A percentile compares a stretch with the other conserved stretches of the same genome.
Conservation (phyloP, 73 alveolate species). For the Paramecium biaurelia region DNA sequence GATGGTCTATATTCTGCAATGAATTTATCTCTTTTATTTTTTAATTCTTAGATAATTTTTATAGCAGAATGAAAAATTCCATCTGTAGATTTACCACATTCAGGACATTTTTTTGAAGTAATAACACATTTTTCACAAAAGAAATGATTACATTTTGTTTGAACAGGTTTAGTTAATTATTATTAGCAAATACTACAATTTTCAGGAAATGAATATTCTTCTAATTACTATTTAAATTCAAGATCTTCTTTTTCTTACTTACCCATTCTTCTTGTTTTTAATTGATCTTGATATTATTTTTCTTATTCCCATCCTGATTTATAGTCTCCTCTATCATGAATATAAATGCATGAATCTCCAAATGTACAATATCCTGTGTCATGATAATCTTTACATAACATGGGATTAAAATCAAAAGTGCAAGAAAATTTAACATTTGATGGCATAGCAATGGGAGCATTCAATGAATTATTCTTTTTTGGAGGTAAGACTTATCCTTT, state of each 20-base stretch:
- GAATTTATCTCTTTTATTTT: constrained; percentile 21
- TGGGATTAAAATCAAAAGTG: constrained; percentile 91
- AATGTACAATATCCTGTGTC: constrained; percentile 95
- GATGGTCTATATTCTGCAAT: neutral
- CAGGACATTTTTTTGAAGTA: constrained; percentile 67
- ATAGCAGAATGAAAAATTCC: constrained; percentile 81
- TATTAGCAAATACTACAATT: constrained; percentile 77
- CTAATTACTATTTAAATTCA: constrained; percentile 25
- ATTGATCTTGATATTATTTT: constrained; percentile 77
- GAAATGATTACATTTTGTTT: constrained; percentile 76
- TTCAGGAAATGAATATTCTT: constrained; percentile 64
- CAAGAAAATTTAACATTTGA: constrained; percentile 80
- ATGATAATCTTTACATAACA: constrained; percentile 92
- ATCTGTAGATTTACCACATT: constrained; percentile 76
- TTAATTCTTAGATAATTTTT: constrained; percentile 7
- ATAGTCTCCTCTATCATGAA: constrained; percentile 97
- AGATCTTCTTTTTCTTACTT: constrained; percentile 66
- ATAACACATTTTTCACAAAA: constrained; percentile 87
- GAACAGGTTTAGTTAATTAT: constrained; percentile 61
- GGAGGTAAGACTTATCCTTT: neutral
- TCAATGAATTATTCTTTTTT: constrained; percentile 52
- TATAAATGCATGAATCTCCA: constrained; percentile 93
- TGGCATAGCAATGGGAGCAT: constrained; percentile 81
- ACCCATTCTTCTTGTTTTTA: constrained; percentile 69
- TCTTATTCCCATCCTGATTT: constrained; percentile 94